These are phyloP conservation scores for Pseudogymnoascus sp. DNA, from an alignment of 2,329 filamentous ascomycete species.

Conservation along the genomic window DNA sequence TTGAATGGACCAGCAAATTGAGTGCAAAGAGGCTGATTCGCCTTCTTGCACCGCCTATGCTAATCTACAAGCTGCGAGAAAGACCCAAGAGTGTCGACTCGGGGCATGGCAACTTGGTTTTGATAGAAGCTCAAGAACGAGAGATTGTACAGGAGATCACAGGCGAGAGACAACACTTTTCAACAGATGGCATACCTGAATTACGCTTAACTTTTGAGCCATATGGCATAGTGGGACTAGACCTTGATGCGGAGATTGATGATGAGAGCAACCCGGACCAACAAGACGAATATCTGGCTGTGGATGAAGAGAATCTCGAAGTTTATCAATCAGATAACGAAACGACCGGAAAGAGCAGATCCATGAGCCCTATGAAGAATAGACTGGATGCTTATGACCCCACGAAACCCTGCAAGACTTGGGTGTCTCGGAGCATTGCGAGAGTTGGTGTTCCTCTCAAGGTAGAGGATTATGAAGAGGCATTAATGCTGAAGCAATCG, in stretches of 20 bases:
- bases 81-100: conserved; percentile 32
- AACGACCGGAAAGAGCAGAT: conserved; percentile 6
- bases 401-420: conserved; percentile 52
- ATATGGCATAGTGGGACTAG: conserved; percentile 64
- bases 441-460: conserved; percentile 56
- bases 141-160: conserved; percentile 57
- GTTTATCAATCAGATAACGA: conserved; percentile 1
- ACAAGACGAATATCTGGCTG: conserved; percentile 38
- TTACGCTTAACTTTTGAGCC: conserved; percentile 73
- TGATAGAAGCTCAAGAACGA: conserved; percentile 38
- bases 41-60: conserved; percentile 66
- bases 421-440: conserved; percentile 58
- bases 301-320: conserved; percentile 43
- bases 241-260: conserved; percentile 64
- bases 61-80: conserved; percentile 50
- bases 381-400: conserved; percentile 51
- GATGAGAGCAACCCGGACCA: conserved; percentile 32
- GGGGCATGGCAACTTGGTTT: conserved; percentile 26
- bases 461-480: conserved; percentile 55
- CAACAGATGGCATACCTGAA: conserved; percentile 67
- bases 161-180: conserved; percentile 58
- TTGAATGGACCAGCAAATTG: conserved; percentile 73
- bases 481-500: conserved; percentile 11
- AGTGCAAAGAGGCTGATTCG: conserved; percentile 81
- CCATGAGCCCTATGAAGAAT: conserved; percentile 27